Conservation (phyloP, 2,329 filamentous ascomycete genomes). For the Clonostachys chloroleuca region DNA sequence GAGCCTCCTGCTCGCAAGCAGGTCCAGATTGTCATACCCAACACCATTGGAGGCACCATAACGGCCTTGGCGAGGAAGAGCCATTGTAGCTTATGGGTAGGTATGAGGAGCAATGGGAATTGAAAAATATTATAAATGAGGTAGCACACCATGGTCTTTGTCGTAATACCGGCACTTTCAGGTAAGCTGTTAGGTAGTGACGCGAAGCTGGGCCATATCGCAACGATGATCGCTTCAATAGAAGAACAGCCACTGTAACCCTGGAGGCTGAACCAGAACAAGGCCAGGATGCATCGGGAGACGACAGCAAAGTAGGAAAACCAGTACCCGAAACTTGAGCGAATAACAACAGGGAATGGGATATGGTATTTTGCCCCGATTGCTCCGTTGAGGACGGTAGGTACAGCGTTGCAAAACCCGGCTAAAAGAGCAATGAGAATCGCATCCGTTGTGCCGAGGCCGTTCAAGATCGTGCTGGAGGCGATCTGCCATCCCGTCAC, state of each 20-base stretch:
- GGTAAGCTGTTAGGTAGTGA: constrained; percentile 18
- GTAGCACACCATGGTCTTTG: constrained; percentile 31
- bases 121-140: constrained; percentile 43
- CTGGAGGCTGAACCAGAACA: constrained; percentile 22
- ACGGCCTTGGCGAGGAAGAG: constrained; percentile 27
- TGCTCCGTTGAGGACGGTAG: constrained; percentile 36
- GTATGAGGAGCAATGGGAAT: constrained; percentile 31
- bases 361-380: constrained; percentile 23
- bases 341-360: constrained; percentile 20
- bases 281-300: constrained; percentile 19
- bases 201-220: constrained; percentile 26
- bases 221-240: constrained; percentile 18
- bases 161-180: constrained; percentile 8
- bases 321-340: constrained; percentile 20
- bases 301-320: constrained; percentile 20
- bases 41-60: constrained; percentile 7
- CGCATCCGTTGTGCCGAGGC: constrained; percentile 37
- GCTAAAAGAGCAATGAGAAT: constrained; percentile 43
- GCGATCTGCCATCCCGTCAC: constrained; percentile 19
- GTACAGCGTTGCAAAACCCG: constrained; percentile 36
- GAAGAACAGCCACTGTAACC: constrained; percentile 20
- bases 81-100: constrained; percentile 24
- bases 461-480: constrained; percentile 19
- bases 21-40: constrained; percentile 23
- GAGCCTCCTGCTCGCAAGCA: neutral